Base-by-base conservation (phyloP, 371 early-diverging fungal species). In the Syncephalastrum racemosum region DNA sequence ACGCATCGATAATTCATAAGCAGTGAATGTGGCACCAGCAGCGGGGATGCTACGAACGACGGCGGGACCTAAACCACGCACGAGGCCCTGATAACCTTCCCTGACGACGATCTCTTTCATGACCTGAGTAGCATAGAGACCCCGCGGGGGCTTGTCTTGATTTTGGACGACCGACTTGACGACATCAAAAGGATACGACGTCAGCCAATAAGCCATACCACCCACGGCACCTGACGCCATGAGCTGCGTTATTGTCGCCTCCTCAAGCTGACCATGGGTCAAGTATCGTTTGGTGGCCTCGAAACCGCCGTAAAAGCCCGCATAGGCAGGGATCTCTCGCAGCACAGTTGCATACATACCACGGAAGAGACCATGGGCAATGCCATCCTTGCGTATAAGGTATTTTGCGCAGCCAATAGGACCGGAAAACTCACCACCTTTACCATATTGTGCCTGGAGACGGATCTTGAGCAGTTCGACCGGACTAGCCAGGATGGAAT, bases 131-230 rank as follows among this genome's bases (percentile, higher is more conserved):
- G 89, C 73, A 54, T 89, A 87, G 20, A 86, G 80, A 0, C 88
- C 86, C 50, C 65, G 75, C 1, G 89, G 89, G 10, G 87, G 84
- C 14, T 67, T 67, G 5, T 62, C 62, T 54, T 79, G 77, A 59
- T 86, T 84, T 70, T 87, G 87, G 31, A 82, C 90, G 41, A 84
- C 75, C 10, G 91, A 89, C 69, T 93, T 93, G 49, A 90, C 79
- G 43, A 92, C 87, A 62, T 93, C 94, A 16, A 93, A 71, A 13
- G 94, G 94, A 59, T 92, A 93, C 64, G 86, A 85, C n/a, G 80
- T 79, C 14, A 83, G 56, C 94, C 94, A 93, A 60, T 91, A 91
- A 36, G 84, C 75, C 24, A 91, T 64, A 15, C 93, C 93, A 23
- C 89, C 91, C 4, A 79, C 71, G 4, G 91, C 84, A 4, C 93